A percentile compares a stretch with the other conserved stretches of the same genome.
Conservation (phyloP, 140 eudicot genomes). For the Senecio squalidus region DNA sequence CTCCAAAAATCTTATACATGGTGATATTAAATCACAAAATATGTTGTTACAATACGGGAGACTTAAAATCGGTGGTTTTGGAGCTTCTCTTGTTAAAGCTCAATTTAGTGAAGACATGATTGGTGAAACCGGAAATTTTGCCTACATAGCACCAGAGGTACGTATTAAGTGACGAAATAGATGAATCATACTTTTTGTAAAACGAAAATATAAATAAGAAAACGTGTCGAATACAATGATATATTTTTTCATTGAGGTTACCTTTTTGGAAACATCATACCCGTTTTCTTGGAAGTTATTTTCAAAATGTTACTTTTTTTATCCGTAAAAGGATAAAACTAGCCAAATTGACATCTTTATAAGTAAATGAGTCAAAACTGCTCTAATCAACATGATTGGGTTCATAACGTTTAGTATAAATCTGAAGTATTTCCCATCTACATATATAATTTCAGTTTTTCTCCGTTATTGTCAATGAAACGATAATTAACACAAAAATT, state of each 20-base stretch:
- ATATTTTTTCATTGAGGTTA: no score
- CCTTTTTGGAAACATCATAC: no score
- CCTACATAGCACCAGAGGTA: constrained; percentile 95
- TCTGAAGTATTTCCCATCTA: background rate
- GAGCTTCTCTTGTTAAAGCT: constrained; percentile 87
- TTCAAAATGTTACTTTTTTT: no score
- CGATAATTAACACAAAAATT: background rate
- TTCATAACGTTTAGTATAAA: background rate
- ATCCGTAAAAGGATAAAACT: no score
- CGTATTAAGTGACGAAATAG: no score
- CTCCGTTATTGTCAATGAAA: background rate
- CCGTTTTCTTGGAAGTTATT: no score
- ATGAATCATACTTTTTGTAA: no score
- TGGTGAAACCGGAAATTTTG: constrained; percentile 73
- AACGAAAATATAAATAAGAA: no score
- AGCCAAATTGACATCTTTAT: no score
- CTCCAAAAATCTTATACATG: constrained; percentile 64
- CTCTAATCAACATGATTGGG: no score
- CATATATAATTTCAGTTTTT: background rate
- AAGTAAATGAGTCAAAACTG: no score
- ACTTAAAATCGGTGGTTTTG: constrained; percentile 74
- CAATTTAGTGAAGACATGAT: constrained; percentile 77
- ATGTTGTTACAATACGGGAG: constrained; percentile 58
- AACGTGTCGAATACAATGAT: no score
- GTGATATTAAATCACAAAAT: constrained; percentile 74